These are phyloP conservation scores for Microsporum canis DNA, from an alignment of 2,329 filamentous ascomycete genomes.

Conservation along the genomic window DNA sequence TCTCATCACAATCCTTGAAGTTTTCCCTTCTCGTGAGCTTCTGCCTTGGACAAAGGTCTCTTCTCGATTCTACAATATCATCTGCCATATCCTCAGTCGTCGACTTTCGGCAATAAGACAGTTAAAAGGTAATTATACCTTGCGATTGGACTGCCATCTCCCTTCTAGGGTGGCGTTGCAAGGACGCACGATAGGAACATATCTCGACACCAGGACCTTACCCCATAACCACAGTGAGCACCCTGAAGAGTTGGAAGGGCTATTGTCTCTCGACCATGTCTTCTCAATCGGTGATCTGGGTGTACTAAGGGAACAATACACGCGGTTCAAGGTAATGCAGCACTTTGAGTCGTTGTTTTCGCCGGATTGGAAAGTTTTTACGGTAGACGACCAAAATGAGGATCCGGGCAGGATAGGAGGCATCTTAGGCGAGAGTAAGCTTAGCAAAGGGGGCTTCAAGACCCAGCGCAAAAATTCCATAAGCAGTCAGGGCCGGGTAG, in stretches of 20 bases:
- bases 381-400: not conserved
- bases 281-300: slow-evolving; percentile 1
- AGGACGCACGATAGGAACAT: slow-evolving; percentile 1
- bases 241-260: not conserved
- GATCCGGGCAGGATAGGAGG: not conserved
- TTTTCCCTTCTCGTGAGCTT: not conserved
- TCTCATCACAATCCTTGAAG: not conserved
- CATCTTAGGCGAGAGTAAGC: not conserved
- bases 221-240: not conserved
- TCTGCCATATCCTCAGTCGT: not conserved
- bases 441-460: not conserved
- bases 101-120: not conserved
- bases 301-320: not conserved
- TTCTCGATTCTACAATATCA: not conserved
- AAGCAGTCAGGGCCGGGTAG: not conserved
- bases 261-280: not conserved
- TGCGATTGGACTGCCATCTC: not conserved
- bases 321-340: slow-evolving; percentile 4
- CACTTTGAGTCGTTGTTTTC: not conserved
- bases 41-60: not conserved
- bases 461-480: not conserved
- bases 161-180: not conserved
- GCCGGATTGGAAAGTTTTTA: not conserved
- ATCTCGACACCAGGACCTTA: not conserved
- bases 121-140: not conserved